Conservation (phyloP, 2,329 filamentous ascomycete species). For the Fusarium pseudograminearum region DNA sequence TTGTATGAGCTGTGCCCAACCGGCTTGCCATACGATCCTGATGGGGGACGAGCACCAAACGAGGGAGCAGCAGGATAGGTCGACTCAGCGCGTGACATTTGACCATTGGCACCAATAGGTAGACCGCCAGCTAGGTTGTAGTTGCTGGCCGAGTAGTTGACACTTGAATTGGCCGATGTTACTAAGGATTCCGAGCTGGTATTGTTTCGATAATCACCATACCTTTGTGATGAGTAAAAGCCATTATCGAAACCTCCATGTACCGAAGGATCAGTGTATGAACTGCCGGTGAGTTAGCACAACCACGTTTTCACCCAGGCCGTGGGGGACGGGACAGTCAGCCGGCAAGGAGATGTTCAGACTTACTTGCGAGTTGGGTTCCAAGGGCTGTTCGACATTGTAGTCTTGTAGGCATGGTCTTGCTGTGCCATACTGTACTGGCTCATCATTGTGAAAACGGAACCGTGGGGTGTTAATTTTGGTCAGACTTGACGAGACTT, state of each 20-base stretch:
- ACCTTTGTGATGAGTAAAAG: slow-evolving; percentile 56
- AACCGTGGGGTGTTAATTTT: slow-evolving; percentile 38
- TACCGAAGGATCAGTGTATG: slow-evolving; percentile 49
- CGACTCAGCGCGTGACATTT: slow-evolving; percentile 56
- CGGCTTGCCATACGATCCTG: slow-evolving; percentile 54
- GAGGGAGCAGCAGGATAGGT: slow-evolving; percentile 55
- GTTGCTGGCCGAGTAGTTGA: slow-evolving; percentile 56
- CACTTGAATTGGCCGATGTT: slow-evolving; percentile 57
- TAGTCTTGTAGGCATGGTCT: slow-evolving; percentile 62
- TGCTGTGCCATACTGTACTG: slow-evolving; percentile 60
- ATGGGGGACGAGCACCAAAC: slow-evolving; percentile 58
- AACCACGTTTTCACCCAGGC: slow-evolving; percentile 21
- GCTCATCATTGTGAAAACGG: slow-evolving; percentile 51
- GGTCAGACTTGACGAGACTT: slow-evolving; percentile 45
- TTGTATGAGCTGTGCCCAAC: slow-evolving; percentile 55
- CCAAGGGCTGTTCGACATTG: slow-evolving; percentile 63
- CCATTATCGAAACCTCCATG: slow-evolving; percentile 54
- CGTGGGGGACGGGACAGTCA: not conserved
- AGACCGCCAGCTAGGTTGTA: slow-evolving; percentile 48
- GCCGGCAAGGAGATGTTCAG: slow-evolving; percentile 19
- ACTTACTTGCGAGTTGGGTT: slow-evolving; percentile 66
- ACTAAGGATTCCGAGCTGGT: slow-evolving; percentile 42
- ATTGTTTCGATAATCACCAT: slow-evolving; percentile 45
- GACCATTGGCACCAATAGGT: slow-evolving; percentile 52
- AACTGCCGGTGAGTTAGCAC: slow-evolving; percentile 49